A percentile compares a stretch with the other conserved stretches of the same genome.
Evolutionary conservation across 768 basidiomycete genomes (phyloP).

Genomic region (Mycena indigotica): DNA sequence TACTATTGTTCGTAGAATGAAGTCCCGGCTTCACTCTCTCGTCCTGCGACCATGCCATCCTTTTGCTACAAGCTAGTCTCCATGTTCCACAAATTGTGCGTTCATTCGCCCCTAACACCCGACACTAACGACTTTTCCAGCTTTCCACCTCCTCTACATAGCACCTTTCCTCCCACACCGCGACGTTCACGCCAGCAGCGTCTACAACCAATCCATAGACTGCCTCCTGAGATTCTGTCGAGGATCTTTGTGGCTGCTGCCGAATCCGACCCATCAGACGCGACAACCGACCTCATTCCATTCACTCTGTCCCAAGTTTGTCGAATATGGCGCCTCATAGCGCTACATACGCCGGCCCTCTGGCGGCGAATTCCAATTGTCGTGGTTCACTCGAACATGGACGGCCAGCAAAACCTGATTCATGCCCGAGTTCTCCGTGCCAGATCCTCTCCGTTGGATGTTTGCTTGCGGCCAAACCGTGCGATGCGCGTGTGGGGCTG

Average conservation of each 20-base stretch:
- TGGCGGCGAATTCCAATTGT: constrained; percentile 64
- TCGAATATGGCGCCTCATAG: constrained; percentile 61
- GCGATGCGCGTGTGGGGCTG: constrained; percentile 36
- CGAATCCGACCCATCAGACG: constrained; percentile 40
- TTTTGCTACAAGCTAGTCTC: background rate
- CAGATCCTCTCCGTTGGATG: constrained; percentile 27
- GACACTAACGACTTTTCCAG: too few species aligned
- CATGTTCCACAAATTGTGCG: background rate
- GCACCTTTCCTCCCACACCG: too few species aligned
- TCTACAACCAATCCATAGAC: constrained; percentile 53
- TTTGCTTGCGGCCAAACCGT: constrained; percentile 48
- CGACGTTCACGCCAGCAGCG: constrained; percentile 26
- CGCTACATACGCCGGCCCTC: constrained; percentile 59
- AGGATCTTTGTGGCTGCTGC: constrained; percentile 66
- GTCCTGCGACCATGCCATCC: background rate
- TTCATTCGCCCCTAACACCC: too few species aligned
- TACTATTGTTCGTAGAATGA: background rate
- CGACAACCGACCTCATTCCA: constrained; percentile 47
- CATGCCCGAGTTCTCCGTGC: constrained; percentile 31
- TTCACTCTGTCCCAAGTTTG: constrained; percentile 71
- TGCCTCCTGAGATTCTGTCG: constrained; percentile 66
- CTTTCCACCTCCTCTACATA: too few species aligned
- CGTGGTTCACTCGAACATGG: constrained; percentile 55
- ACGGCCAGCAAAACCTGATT: constrained; percentile 57
- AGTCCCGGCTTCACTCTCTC: background rate